Percentiles rank a stretch among this genome's conserved stretches.
Evolutionary conservation across 768 basidiomycete species (phyloP).

Genomic region (Leccinum uliginosum): DNA sequence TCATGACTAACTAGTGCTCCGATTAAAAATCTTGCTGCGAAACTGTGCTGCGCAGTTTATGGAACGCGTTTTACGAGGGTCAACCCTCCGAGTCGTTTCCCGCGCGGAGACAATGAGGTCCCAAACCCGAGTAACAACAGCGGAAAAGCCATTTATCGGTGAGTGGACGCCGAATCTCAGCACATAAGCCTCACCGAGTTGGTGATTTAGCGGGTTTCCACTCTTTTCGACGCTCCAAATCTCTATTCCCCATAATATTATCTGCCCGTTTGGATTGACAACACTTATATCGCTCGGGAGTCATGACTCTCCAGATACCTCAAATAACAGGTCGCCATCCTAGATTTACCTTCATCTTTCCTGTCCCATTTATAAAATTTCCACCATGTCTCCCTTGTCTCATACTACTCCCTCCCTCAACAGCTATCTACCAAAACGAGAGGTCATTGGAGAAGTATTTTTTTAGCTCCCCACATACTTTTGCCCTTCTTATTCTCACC

Average conservation of each 20-base stretch:
- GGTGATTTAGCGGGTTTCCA: background rate
- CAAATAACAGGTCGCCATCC: background rate
- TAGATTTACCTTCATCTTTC: background rate
- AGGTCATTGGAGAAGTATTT: constrained; percentile 21
- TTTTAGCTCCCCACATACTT: background rate
- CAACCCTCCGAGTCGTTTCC: background rate
- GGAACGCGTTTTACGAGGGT: background rate
- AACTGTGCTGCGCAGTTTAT: background rate
- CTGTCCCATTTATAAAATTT: constrained; percentile 13
- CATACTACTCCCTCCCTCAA: constrained; percentile 35
- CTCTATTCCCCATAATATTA: background rate
- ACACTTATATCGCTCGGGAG: background rate
- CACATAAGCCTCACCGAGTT: background rate
- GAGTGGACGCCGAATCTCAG: background rate
- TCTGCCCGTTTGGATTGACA: background rate
- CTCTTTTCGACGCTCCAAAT: background rate
- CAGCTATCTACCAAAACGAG: constrained; percentile 6
- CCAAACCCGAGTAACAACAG: background rate
- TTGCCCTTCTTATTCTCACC: constrained; percentile 4
- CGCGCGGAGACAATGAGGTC: background rate
- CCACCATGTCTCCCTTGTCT: constrained; percentile 39
- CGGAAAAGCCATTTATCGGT: background rate
- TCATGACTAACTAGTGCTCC: background rate
- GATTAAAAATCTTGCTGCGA: background rate
- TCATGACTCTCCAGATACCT: background rate